Evolutionary conservation across 1,284 basidiomycete species (phyloP).

Genomic region (Pterula multifida): DNA sequence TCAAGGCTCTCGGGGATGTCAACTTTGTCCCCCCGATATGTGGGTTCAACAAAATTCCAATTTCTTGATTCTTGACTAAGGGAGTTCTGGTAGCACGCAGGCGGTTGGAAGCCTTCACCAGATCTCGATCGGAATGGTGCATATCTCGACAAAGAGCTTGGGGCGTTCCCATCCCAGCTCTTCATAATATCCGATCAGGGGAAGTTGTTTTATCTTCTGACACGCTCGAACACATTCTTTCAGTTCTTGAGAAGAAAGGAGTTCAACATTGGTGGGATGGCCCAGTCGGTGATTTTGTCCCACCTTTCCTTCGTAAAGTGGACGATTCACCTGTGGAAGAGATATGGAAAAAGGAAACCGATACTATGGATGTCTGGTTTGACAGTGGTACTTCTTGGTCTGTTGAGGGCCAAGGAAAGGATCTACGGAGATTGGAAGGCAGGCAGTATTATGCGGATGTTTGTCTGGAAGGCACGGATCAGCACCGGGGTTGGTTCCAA

Average conservation of each 20-base stretch:
- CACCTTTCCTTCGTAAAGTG: slow-evolving; percentile 38
- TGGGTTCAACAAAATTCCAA: slow-evolving; percentile 27
- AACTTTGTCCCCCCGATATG: slow-evolving; percentile 70
- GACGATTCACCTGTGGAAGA: slow-evolving; percentile 26
- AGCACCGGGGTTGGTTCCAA: slow-evolving; percentile 99
- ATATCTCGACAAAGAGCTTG: slow-evolving; percentile 96
- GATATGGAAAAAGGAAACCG: slow-evolving; percentile 67
- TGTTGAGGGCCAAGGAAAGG: slow-evolving; percentile 22
- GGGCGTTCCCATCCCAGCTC: slow-evolving; percentile 94
- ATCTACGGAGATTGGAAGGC: slow-evolving; percentile 24
- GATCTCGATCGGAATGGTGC: slow-evolving; percentile 94
- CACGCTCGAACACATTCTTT: slow-evolving; percentile 71
- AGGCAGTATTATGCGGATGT: slow-evolving; percentile 61
- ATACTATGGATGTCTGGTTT: slow-evolving; percentile 99
- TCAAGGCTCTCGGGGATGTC: slow-evolving; percentile 63
- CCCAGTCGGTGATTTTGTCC: slow-evolving; percentile 73
- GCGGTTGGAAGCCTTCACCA: slow-evolving; percentile 78
- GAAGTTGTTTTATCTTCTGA: slow-evolving; percentile 55
- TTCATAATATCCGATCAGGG: slow-evolving; percentile 62
- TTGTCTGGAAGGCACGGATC: slow-evolving; percentile 93
- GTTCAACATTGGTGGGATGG: slow-evolving; percentile 89
- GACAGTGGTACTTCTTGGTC: slow-evolving; percentile 97
- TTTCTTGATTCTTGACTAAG: neutral
- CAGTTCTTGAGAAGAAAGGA: slow-evolving; percentile 63
- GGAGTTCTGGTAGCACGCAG: slow-evolving; percentile 49